phyloP scores from a whole-genome alignment of 2,329 filamentous ascomycete genomes.

The Colletotrichum zoysiae region DNA sequence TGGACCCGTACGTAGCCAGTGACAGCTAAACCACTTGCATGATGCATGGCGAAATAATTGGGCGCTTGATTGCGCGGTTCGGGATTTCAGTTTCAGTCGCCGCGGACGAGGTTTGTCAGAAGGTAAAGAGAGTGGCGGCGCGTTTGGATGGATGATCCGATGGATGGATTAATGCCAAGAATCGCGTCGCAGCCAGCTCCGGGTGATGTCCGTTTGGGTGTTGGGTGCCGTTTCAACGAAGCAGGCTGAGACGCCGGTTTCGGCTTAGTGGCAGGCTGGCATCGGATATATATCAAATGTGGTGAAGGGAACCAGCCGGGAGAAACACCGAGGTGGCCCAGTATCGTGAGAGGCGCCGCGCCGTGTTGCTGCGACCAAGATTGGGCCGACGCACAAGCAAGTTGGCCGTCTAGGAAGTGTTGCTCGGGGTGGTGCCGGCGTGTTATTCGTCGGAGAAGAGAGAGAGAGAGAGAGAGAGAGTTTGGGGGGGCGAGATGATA shows the following conservation, averaged over 20 bases:
- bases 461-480: conserved; percentile 7
- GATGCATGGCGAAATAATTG: background rate
- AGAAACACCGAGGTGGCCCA: background rate
- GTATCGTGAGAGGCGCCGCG: background rate
- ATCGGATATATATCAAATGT: background rate
- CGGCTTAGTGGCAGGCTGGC: background rate
- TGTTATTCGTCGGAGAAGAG: background rate
- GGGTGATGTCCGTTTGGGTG: background rate
- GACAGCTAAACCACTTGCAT: no score
- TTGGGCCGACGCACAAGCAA: background rate
- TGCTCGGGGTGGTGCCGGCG: background rate
- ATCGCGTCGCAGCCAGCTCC: background rate
- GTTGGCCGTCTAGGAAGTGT: background rate
- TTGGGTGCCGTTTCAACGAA: conserved; percentile 13
- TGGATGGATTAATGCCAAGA: background rate
- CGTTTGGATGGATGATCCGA: no score
- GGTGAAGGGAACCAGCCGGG: background rate
- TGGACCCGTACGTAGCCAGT: background rate
- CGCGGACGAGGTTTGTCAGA: background rate
- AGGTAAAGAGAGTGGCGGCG: background rate
- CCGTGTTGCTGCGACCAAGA: background rate
- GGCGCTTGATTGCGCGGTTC: background rate
- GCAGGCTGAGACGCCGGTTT: conserved; percentile 33
- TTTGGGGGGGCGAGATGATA: conserved; percentile 16
- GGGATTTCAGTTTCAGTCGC: background rate